These are phyloP conservation scores for Calonectria hongkongensis DNA, from an alignment of 2,329 filamentous ascomycete species.

Conservation along the genomic window DNA sequence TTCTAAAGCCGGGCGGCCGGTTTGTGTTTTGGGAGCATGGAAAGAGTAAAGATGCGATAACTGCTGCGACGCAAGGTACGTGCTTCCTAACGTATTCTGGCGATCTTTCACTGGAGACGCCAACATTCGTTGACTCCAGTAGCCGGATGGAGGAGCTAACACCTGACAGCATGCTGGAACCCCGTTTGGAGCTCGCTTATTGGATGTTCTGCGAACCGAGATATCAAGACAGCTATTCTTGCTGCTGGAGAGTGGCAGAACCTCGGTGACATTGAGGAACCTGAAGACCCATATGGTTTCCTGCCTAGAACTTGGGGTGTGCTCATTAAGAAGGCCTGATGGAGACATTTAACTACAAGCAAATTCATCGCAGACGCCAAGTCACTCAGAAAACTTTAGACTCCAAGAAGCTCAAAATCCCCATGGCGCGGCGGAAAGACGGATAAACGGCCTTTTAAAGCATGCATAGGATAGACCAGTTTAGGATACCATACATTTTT, in stretches of 20 bases:
- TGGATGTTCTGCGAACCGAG: not conserved
- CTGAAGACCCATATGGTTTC: conserved; percentile 10
- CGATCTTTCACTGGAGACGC: not conserved
- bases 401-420: too few species aligned
- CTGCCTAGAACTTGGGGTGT: conserved; percentile 15
- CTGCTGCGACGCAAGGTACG: conserved; percentile 7
- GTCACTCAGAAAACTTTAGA: too few species aligned
- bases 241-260: conserved; percentile 15
- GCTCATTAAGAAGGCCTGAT: not conserved
- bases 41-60: not conserved
- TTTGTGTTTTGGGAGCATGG: conserved; percentile 18
- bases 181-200: not conserved
- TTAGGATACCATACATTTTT: too few species aligned
- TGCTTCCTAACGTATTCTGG: too few species aligned
- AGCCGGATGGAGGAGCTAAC: too few species aligned
- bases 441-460: too few species aligned
- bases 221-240: conserved; percentile 2
- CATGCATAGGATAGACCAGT: too few species aligned
- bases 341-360: too few species aligned
- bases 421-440: too few species aligned
- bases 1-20: conserved; percentile 5
- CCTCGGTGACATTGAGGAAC: not conserved
- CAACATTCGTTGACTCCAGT: too few species aligned
- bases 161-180: not conserved
- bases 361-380: not conserved